Base-by-base conservation (phyloP, 768 basidiomycete species). In the Phylloporus sp. region DNA sequence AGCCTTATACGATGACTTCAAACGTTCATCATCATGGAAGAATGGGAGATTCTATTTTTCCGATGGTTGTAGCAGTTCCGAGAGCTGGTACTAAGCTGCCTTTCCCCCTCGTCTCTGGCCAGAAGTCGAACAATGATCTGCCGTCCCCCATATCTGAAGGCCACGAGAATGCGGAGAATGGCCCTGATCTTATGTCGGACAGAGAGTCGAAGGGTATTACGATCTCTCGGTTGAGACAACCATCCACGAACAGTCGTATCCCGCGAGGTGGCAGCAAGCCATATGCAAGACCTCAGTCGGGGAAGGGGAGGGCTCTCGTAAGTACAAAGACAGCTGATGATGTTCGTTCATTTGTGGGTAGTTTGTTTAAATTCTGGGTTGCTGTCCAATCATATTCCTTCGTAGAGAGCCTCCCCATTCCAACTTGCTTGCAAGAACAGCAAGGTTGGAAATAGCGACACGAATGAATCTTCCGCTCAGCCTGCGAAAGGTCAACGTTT, bases 191-290 rank as follows among this genome's bases (percentile, higher is more conserved):
- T 31, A 41, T 56, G 0, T 37, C 47, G 14, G 49, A 44, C 24
- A 62, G 29, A 42, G 56, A 29, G 34, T 39, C 59, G 17, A 55
- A 65, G 28, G 46, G 59, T n/a, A 54, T 54, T 18, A 49, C 55
- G 5, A 77, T 74, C 45, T 77, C 78, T 15, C 71, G 50, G 36
- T 57, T 82, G 42, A 79, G 74, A 56, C 77, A 81, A 50, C 62
- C 69, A 8, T 56, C 63, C 21, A 34, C 26, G n/a, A 73, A 69
- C 1, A 81, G 82, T 62, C 72, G 73, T 59, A 84, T 84, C 55
- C 82, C 82, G 15, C 72, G 82, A 48, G 78, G 80, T 33, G 73
- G 72, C 28, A 62, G 61, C 21, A 84, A 82, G 44, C 82, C 81
- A 3, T 84, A 84, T 61, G 65, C 73, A 24, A 71, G 78, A 48